Base-by-base conservation (phyloP, 306 rosid genomes). In the Arachis stenosperma region DNA sequence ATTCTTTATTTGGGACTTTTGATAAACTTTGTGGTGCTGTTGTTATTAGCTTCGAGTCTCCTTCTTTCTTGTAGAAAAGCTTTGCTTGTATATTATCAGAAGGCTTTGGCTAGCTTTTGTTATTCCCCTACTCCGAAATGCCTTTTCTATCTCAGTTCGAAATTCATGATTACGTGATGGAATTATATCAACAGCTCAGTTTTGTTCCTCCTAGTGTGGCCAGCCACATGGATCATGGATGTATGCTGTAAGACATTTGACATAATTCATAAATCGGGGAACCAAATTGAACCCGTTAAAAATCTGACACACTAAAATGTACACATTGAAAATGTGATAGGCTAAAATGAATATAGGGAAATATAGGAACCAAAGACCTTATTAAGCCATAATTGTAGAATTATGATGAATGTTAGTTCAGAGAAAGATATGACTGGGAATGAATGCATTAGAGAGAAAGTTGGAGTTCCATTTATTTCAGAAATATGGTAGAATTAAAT, bases 261-360 rank as follows among this genome's bases (percentile, higher is more conserved):
- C 70, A 46, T 46, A 55, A 55, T 63, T 59, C 61, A 70, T 64
- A 56, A 64, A 47, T 60, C 36, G 73, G 63, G 60, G 41, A 60
- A 33, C 43, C 47, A 51, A 63, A 37, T 33, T 63, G 53, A 70
- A 36, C 65, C 40, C 27, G 52, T 30, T 70, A 71, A 63, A 70
- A 65, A 30, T 15, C 10, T 30, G 37, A 40, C 55, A 43, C 40
- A 56, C 68, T 55, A 47, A 70, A 56, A 15, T 57, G 33, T 55
- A 43, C 29, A 22, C 27, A 62, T 30, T 70, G 76, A 63, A 70
- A 65, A 30, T 15, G 7, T 30, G 37, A 40, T 44, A 43, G 40
- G 46, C 68, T 55, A 47, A 70, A 56, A 15, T 57, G 33, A 63
- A 43, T 27, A 33, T 13, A 56, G 17, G 47, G 40, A 15, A 63